Percentiles rank a stretch among this genome's conserved stretches.
phyloP scores from a whole-genome alignment of 306 rosid genomes.

The Sphenostylis stenocarpa region DNA sequence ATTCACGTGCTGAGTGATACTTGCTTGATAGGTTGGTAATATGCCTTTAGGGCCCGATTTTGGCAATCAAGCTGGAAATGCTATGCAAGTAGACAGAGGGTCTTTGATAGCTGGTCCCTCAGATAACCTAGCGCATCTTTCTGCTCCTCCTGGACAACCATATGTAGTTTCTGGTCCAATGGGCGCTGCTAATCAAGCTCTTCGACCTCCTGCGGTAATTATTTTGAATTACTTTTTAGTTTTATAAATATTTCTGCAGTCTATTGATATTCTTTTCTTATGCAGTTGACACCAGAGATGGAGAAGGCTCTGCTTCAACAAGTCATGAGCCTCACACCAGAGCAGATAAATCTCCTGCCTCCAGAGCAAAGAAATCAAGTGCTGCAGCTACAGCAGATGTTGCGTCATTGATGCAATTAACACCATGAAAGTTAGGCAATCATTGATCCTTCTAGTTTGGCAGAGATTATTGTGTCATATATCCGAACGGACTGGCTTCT shows the following conservation, averaged over 20 bases:
- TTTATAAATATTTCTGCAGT: background rate
- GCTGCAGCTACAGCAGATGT: slow-evolving; percentile 83
- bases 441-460: slow-evolving; percentile 26
- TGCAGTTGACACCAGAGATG: slow-evolving; percentile 88
- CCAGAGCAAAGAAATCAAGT: slow-evolving; percentile 97
- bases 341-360: slow-evolving; percentile 80
- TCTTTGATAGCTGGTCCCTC: slow-evolving; percentile 68
- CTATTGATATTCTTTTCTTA: slow-evolving; percentile 32
- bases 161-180: slow-evolving; percentile 50
- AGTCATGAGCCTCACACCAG: slow-evolving; percentile 95
- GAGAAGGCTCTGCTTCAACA: slow-evolving; percentile 95
- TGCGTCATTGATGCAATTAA: slow-evolving; percentile 65
- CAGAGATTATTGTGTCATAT: slow-evolving; percentile 16
- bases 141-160: slow-evolving; percentile 59
- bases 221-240: slow-evolving; percentile 19
- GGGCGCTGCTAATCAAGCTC: slow-evolving; percentile 63
- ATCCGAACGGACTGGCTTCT: slow-evolving; percentile 10
- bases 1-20: slow-evolving; percentile 21
- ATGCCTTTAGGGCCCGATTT: slow-evolving; percentile 65
- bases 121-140: slow-evolving; percentile 60
- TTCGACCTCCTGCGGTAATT: slow-evolving; percentile 56
- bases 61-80: slow-evolving; percentile 64
- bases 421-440: background rate
- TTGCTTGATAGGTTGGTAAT: slow-evolving; percentile 59
- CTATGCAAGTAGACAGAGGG: slow-evolving; percentile 77